Evolutionary conservation across 768 basidiomycete species (phyloP), one percentile per base, ranked within the genome.

Genomic region (Suillus paluster): DNA sequence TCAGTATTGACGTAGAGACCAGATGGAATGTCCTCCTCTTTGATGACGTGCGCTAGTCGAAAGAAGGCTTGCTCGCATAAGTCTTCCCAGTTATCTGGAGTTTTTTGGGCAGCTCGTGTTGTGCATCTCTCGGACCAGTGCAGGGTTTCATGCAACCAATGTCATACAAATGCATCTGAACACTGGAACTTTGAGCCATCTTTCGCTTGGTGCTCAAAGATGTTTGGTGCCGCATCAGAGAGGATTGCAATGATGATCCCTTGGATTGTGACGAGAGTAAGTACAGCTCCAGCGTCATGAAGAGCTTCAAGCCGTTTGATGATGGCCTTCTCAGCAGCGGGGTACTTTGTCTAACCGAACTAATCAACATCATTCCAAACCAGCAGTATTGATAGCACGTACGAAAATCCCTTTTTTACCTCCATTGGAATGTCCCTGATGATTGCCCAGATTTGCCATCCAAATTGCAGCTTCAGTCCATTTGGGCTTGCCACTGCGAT

Each of bases 61-160:
- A 78, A 27, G 50, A 67, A 63, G 0, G 72, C 59, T 0, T 64
- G 42, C 2, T 58, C 34, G 9, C 64, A 64, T 4, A 67, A 23
- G 1, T 73, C 66, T 19, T 73, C 66, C n/a, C 62, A 62, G 58
- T 80, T 65, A 0, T 3, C 54, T 1, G 79, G 79, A 5, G 75
- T 23, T 54, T 80, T 80, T 44, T 77, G 73, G 0, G 71, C 78
- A 2, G 78, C 78, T 23, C 68, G 60, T 10, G 78, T 80, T 19
- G 69, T 67, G 3, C 61, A 44, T 3, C n/a, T 3, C 11, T 44
- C 42, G 4, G n/a, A 44, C 42, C 42, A 44, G 11, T 44, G 59
- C 21, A 79, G 21, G 2, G 64, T 56, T 3, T 58, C 33, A 19
- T 63, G 53, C 4, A 75, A 50, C 50, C 68, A 76, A 3, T 64